phyloP scores from a whole-genome alignment of 176 grass and related monocot genomes.

The Calamus simplicifolius region DNA sequence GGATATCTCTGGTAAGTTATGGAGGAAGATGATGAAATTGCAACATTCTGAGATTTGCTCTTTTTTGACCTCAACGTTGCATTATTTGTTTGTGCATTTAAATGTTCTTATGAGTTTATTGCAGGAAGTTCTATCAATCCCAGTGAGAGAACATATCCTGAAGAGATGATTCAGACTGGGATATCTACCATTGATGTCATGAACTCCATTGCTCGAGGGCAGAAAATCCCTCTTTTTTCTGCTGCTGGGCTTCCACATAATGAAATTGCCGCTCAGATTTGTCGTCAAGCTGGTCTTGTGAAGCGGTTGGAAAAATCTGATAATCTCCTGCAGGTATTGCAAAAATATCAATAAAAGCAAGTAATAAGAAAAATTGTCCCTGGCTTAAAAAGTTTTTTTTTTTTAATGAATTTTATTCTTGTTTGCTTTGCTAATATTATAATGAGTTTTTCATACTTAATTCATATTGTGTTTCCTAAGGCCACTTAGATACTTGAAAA shows the following conservation, averaged over 20 bases:
- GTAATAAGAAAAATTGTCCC: too few species aligned
- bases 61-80: too few species aligned
- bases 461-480: too few species aligned
- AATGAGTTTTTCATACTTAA: too few species aligned
- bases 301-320: conserved; percentile 78
- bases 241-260: conserved; percentile 98
- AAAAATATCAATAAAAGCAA: too few species aligned
- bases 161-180: conserved; percentile 99
- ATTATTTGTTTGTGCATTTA: not conserved
- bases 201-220: conserved; percentile 99
- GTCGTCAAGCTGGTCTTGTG: conserved; percentile 96
- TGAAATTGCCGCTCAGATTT: conserved; percentile 99
- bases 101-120: not conserved
- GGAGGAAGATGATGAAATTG: conserved; percentile 2
- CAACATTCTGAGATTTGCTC: not conserved
- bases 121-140: conserved; percentile 99
- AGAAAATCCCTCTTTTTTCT: conserved; percentile 99
- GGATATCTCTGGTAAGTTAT: conserved; percentile 86
- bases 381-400: too few species aligned
- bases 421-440: too few species aligned
- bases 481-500: too few species aligned
- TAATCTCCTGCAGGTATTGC: conserved; percentile 53
- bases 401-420: too few species aligned
- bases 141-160: conserved; percentile 98
- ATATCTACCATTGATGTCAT: conserved; percentile 99